Base-by-base conservation (phyloP, 164 flowering plant genomes). In the Aristolochia californica region DNA sequence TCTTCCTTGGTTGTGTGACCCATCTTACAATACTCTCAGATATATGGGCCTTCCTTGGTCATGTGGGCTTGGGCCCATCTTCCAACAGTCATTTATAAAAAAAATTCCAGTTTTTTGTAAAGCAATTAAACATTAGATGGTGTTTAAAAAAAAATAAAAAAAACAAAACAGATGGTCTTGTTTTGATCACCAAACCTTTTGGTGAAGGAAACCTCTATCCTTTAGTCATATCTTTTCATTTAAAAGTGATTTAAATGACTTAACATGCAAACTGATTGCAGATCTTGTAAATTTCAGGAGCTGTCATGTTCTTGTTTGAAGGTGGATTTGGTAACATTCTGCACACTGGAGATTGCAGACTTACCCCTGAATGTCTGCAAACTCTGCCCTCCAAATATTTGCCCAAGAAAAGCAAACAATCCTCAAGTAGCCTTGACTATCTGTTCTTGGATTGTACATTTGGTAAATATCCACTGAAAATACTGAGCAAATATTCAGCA, bases 301-400 rank as follows among this genome's bases (percentile, higher is more conserved):
- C 97, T 18, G 80, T 87, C 48, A 87, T 90, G 97, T 84, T 89
- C 76, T 75, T 89, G 65, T 89, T 86, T 68, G 91, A 84, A 75
- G 95, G 97, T 48, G 59, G 60, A 44, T 89, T 86, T 65, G 97
- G 97, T 56, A 84, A 76, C 53, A 72, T 89, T 22, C 74, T 89
- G 62, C 97, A 89, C 70, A 89, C 95, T 16, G 97, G 97, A 68
- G 97, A 89, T 66, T 86, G 95, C 64, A 83, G 97, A 59, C 84
- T 89, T 44, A 83, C 83, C 23, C 74, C 73, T 16, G 91, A 86
- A 53, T 87, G 84, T 72, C 67, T 89, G 61, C 75, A 63, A 45
- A 72, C 55, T 45, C 72, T 89, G 49, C 95, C 95, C 2, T 74
- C 80, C 57, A 84, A 80, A 69, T 84, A 83, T 63, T 24, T 84